These are phyloP conservation scores for Fusarium albidum DNA, from an alignment of 2,329 filamentous ascomycete species.

Conservation along the genomic window DNA sequence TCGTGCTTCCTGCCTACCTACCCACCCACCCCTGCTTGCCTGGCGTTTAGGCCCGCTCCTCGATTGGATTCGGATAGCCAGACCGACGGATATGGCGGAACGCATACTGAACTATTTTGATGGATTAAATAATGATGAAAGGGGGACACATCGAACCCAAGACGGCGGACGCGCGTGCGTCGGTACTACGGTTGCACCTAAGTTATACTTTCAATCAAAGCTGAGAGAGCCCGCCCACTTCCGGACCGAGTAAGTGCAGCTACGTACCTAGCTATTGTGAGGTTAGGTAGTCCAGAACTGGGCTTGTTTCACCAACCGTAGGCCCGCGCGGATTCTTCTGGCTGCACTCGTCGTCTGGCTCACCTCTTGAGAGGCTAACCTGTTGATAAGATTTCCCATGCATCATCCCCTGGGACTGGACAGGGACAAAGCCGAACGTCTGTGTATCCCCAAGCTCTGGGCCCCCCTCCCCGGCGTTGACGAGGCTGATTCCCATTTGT, in stretches of 20 bases:
- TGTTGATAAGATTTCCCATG: conserved; percentile 1
- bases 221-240: not conserved
- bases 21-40: conserved; percentile 31
- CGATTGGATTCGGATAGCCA: conserved; percentile 19
- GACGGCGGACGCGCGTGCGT: conserved; percentile 24
- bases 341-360: conserved; percentile 23
- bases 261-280: too few relatives aligned
- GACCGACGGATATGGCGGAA: conserved; percentile 16
- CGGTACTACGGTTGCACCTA: not conserved
- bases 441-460: conserved; percentile 5
- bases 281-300: conserved; percentile 12
- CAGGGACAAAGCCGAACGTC: conserved; percentile 7
- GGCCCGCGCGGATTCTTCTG: conserved; percentile 21
- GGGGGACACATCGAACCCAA: conserved; percentile 22
- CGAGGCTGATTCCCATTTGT: conserved; percentile 15
- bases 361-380: not conserved
- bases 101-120: conserved; percentile 12
- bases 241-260: not conserved
- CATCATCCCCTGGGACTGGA: conserved; percentile 3
- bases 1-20: conserved; percentile 12
- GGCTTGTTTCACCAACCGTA: conserved; percentile 32
- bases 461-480: conserved; percentile 1
- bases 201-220: not conserved
- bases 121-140: conserved; percentile 21
- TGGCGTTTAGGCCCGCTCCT: conserved; percentile 27